Evolutionary conservation across 768 basidiomycete species (phyloP), one percentile per base, ranked within the genome.

Genomic region (Pleurotus tuber-regium): DNA sequence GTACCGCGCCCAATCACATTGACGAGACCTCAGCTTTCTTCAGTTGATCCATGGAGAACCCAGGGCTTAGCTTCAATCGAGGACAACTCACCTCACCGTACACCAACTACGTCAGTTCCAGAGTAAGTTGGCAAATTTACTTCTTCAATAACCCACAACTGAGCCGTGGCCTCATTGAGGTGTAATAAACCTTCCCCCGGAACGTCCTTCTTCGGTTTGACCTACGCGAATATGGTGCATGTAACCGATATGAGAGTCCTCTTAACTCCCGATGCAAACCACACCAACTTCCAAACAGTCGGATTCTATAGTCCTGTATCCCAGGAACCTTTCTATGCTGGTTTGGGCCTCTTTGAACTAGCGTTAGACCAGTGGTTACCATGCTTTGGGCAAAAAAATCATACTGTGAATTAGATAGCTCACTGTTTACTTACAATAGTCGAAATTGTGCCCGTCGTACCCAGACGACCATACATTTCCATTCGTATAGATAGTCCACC

Each of bases 11-110:
- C 25, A 42, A 4, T 19, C 23, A 14, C 21, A 5, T 42, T 21
- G 40, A 33, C 18, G 7, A 11, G 44, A 47, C 26, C 6, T 30
- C 39, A n/a, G n/a, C 35, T 4, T 16, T 36, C 4, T 7, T 4
- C 36, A 78, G 77, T 77, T 51, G 76, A 79, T 54, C 77, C 76
- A 3, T 79, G 77, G 77, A 62, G 76, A 25, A 79, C 76, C 4
- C 72, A 78, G 75, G 73, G 76, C 1, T 63, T 79, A 2, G 75
- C 74, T 3, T 78, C 76, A 2, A 76, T 76, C 28, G 77, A 79
- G 55, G 51, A 66, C 4, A 73, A 77, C 52, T 65, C 76, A 5
- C 77, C 77, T 10, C 66, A 70, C 14, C 68, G 77, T 4, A 62
- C 61, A 26, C 70, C 76, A 12, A 70, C 68, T 0, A 62, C 60